Evolutionary conservation across 306 rosid genomes (phyloP).

Genomic region (Cicer cuneatum): DNA sequence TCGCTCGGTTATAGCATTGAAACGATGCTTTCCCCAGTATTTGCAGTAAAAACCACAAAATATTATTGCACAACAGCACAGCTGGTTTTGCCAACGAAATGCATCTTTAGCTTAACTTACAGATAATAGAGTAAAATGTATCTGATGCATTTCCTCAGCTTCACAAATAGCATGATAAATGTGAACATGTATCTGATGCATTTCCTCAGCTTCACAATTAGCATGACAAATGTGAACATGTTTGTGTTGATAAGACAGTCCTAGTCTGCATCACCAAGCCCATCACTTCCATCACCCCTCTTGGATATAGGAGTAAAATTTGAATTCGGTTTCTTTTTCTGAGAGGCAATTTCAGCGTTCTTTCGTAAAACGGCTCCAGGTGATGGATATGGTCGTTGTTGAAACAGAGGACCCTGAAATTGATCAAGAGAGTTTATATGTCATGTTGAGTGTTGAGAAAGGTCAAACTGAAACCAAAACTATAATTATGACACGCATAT

Average conservation of each 20-base stretch:
- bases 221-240: slow-evolving; percentile 31
- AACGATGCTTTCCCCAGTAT: slow-evolving; percentile 31
- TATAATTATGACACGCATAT: slow-evolving; percentile 3
- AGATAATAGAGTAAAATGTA: slow-evolving; percentile 27
- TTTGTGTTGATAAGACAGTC: slow-evolving; percentile 3
- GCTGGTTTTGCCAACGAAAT: slow-evolving; percentile 33
- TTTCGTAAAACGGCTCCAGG: slow-evolving; percentile 95
- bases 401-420: slow-evolving; percentile 96
- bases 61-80: slow-evolving; percentile 31
- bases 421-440: slow-evolving; percentile 7
- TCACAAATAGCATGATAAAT: too few species aligned
- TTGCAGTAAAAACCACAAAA: slow-evolving; percentile 11
- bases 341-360: slow-evolving; percentile 91
- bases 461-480: slow-evolving; percentile 32
- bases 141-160: slow-evolving; percentile 31
- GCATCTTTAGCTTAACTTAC: slow-evolving; percentile 37
- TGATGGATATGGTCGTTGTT: slow-evolving; percentile 99
- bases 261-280: slow-evolving; percentile 97
- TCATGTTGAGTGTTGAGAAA: slow-evolving; percentile 38
- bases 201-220: slow-evolving; percentile 37
- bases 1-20: slow-evolving; percentile 28
- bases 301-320: slow-evolving; percentile 74
- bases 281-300: slow-evolving; percentile 98
- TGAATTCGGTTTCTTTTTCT: slow-evolving; percentile 74
- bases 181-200: too few species aligned